Percentiles rank a stretch among this genome's conserved stretches.
phyloP scores from a whole-genome alignment of 345 rosid species.

The Salix dunnii region DNA sequence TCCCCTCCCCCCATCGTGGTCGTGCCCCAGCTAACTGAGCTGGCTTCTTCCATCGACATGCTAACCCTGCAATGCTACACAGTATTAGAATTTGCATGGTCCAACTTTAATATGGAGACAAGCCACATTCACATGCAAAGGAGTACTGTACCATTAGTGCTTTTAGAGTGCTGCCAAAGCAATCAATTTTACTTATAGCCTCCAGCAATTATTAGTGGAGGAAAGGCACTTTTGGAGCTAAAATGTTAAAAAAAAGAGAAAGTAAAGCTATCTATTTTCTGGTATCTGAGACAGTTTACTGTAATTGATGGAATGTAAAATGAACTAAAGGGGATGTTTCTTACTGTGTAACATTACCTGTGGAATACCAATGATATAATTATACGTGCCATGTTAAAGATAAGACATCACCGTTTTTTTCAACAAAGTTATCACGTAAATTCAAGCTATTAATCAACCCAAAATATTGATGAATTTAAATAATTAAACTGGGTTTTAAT shows the following conservation, averaged over 20 bases:
- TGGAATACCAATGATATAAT: not conserved
- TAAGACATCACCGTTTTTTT: not conserved
- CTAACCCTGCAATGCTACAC: not conserved
- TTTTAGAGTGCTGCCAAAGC: not conserved
- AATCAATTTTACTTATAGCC: not conserved
- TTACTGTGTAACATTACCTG: conserved; percentile 15
- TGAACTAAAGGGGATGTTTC: conserved; percentile 20
- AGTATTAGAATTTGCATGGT: not conserved
- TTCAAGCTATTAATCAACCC: too few species aligned
- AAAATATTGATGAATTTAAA: too few species aligned
- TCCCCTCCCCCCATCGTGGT: too few species aligned
- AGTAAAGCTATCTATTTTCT: not conserved
- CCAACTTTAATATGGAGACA: conserved; percentile 8
- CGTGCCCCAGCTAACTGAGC: too few species aligned
- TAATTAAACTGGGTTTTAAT: too few species aligned
- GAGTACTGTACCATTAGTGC: not conserved
- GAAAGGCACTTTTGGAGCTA: not conserved
- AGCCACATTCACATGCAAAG: conserved; percentile 6
- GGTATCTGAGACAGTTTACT: conserved; percentile 2
- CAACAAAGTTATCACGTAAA: not conserved
- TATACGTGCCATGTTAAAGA: not conserved
- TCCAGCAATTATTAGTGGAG: not conserved
- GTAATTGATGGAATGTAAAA: conserved; percentile 15
- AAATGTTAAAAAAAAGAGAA: not conserved
- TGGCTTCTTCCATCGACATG: not conserved